phyloP scores from a whole-genome alignment of 2,329 filamentous ascomycete species.

The Alternaria sp. region DNA sequence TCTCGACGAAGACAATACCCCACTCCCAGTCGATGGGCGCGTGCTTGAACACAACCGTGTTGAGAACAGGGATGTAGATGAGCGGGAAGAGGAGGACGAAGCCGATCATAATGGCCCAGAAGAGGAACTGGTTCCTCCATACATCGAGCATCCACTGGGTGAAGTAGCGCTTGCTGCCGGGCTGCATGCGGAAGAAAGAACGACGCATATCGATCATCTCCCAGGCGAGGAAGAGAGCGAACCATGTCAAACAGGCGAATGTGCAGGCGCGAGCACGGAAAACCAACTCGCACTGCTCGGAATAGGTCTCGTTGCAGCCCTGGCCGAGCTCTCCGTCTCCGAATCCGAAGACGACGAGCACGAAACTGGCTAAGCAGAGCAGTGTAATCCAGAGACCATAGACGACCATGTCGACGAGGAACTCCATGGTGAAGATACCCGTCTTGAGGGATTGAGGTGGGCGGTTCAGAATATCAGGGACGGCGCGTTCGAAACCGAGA shows the following conservation, averaged over 20 bases:
- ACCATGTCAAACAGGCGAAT: conserved; percentile 78
- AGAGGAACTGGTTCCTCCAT: conserved; percentile 73
- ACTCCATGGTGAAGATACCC: conserved; percentile 48
- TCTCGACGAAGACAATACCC: conserved; percentile 69
- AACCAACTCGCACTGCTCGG: conserved; percentile 40
- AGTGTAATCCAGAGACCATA: conserved; percentile 46
- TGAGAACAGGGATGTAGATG: conserved; percentile 71
- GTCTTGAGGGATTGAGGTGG: conserved; percentile 67
- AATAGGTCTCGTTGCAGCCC: conserved; percentile 46
- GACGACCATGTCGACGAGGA: conserved; percentile 48
- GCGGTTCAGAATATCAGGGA: conserved; percentile 77
- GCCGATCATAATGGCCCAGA: conserved; percentile 53
- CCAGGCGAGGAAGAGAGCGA: conserved; percentile 78
- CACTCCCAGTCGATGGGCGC: conserved; percentile 72
- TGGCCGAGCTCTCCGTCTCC: conserved; percentile 42
- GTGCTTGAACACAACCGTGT: conserved; percentile 70
- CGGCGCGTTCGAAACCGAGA: conserved; percentile 78
- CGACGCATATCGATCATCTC: conserved; percentile 76
- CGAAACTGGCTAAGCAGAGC: conserved; percentile 43
- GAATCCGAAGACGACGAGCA: conserved; percentile 43
- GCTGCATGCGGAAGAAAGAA: conserved; percentile 77
- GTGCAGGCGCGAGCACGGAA: conserved; percentile 70
- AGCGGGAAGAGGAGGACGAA: conserved; percentile 56
- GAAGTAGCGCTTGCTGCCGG: conserved; percentile 57
- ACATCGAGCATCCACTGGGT: conserved; percentile 70